Percentiles rank a stretch among this genome's conserved stretches.
These are phyloP conservation scores for Coffea canephora DNA, from an alignment of 257 asterid species.

Conservation along the genomic window DNA sequence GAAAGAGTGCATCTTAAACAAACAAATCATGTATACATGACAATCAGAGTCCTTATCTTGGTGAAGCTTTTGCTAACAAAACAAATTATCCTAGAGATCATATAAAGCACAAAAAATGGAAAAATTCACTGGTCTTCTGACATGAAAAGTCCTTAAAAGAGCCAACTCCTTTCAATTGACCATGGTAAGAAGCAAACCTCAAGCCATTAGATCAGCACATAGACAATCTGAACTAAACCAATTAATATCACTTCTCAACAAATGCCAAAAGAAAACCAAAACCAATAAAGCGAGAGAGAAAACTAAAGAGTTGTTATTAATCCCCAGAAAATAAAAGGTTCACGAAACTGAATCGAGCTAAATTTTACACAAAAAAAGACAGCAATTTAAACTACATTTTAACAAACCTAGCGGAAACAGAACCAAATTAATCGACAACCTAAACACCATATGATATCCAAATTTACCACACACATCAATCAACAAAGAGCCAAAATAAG, in stretches of 20 bases:
- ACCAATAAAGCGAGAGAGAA: neutral
- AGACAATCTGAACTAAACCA: neutral
- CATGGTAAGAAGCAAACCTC: neutral
- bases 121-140: neutral
- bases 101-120: neutral
- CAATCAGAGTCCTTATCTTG: neutral
- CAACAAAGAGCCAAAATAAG: neutral
- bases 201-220: neutral
- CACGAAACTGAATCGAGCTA: neutral
- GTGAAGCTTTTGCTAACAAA: neutral
- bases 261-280: neutral
- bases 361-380: neutral
- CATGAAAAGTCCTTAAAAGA: neutral
- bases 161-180: neutral
- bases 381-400: slow-evolving; percentile 3
- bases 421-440: neutral
- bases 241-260: neutral
- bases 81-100: neutral
- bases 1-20: neutral
- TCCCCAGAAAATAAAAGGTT: neutral
- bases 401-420: slow-evolving; percentile 11
- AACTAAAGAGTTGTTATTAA: neutral
- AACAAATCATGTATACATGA: neutral
- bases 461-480: neutral
- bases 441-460: neutral